A percentile compares a stretch with the other conserved stretches of the same genome.
phyloP scores from a whole-genome alignment of 306 rosid species.

The Pterocarpus santalinus region DNA sequence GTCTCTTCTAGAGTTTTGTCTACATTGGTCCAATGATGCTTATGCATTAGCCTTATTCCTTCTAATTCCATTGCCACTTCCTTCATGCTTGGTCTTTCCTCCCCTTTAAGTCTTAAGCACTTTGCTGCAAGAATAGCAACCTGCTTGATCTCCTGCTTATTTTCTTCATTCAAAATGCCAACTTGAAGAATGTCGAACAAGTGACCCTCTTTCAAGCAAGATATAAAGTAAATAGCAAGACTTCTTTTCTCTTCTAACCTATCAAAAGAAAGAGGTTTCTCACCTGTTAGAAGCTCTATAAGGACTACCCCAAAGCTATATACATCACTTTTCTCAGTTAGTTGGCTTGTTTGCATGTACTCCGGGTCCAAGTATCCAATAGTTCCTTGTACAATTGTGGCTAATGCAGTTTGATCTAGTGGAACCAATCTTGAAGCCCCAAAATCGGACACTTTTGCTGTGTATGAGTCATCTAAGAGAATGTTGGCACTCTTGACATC shows the following conservation, averaged over 20 bases:
- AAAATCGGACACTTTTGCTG: constrained; percentile 17
- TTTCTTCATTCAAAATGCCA: constrained; percentile 14
- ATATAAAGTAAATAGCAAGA: not conserved
- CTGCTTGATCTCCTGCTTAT: constrained; percentile 17
- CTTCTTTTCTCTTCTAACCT: not conserved
- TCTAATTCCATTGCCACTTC: constrained; percentile 28
- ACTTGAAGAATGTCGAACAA: constrained; percentile 12
- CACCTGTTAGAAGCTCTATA: not conserved
- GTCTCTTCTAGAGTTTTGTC: not conserved
- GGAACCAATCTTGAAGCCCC: constrained; percentile 33
- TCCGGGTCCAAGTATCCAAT: constrained; percentile 24
- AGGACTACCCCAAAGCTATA: constrained; percentile 6
- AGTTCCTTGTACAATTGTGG: constrained; percentile 24
- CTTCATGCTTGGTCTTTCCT: constrained; percentile 28
- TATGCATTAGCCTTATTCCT: constrained; percentile 8
- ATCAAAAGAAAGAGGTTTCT: not conserved
- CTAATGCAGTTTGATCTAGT: constrained; percentile 17
- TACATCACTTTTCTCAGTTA: not conserved
- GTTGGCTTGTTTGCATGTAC: constrained; percentile 3
- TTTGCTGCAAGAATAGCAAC: constrained; percentile 21
- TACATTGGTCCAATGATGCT: not conserved
- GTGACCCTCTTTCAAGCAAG: constrained; percentile 1
- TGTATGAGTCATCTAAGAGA: constrained; percentile 14
- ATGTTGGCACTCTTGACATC: constrained; percentile 3
- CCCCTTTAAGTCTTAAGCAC: constrained; percentile 29